Base-by-base conservation (phyloP, 2,329 filamentous ascomycete genomes). In the Beauveria scarabaeidicola region DNA sequence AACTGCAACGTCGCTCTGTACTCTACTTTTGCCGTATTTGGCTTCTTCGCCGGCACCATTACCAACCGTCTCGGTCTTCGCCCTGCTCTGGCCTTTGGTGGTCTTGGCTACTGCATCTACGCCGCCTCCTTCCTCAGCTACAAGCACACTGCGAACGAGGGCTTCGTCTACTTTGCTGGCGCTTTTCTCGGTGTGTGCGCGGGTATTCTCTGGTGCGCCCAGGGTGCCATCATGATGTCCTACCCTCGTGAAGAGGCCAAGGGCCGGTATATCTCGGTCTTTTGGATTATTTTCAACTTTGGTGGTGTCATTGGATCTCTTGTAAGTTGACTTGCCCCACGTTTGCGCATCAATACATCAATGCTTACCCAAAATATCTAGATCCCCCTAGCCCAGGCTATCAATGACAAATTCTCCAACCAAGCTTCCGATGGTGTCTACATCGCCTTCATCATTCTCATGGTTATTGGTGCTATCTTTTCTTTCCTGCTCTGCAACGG, bases 271-370 rank as follows among this genome's bases (percentile, higher is more conserved):
- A 96, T 96, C 71, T 89, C 89, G 62, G 86, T 85, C 77, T 96
- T 96, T 76, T 96, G 92, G 92, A 86, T 91, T 72, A 95, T 97
- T 68, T 97, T 96, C 81, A 96, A 96, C 74, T 74, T 92, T 61
- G 92, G 92, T 66, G 91, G 86, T 67, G 91, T 96, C 62, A 90
- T 97, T 72, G 92, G 92, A 63, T 85, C 87, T 68, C 74, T 87
- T 67, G 75, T 79, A 69, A 66, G 75, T 69, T 59, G 15, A 51
- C 55, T 41, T 11, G 17, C 29, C 8, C n/a, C 21, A 5, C 6
- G 11, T 9, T 32, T 27, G 29, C 6, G 17, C 4, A 15, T 50
- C 27, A 36, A 15, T 36, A 15, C 13, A 15, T 15, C 4, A 15
- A n/a, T 8, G 10, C 27, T 36, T 32, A 41, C 41, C 17, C 10